Evolutionary conservation across 108 stramenopile genomes (phyloP), one percentile per base, ranked within the genome.

Genomic region (Fragilariopsis cylindrus): DNA sequence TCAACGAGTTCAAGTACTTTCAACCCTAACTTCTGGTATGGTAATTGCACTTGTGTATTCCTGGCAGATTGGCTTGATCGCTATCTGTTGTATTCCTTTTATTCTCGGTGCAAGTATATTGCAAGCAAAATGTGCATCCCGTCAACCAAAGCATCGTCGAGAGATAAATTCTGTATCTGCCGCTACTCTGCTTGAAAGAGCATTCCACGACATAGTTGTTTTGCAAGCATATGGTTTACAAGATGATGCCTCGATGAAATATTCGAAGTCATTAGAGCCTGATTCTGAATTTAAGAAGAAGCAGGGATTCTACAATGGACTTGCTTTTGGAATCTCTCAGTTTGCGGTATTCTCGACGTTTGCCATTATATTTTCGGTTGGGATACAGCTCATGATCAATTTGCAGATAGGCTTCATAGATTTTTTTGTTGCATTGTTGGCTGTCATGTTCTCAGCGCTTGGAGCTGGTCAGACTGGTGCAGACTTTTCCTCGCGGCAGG

Each of bases 41-140:
- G 73, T 76, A 39, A 56, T 93, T 54, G 81, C 88, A 3, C 78
- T 93, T 19, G 58, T 83, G 48, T 65, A 45, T 48, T 67, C 47
- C 39, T 74, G 65, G n/a, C 65, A 50, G 3, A 87, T 95, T 72
- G 90, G 91, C 7, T 65, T 92, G 47, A 53, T 95, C 44, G 81
- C 88, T 4, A 74, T 92, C 39, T 84, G 60, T 3, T 85, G 82
- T 44, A 83, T 95, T 57, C 94, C 94, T 8, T 65, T 90, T 5
- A 83, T 84, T 76, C 87, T 80, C 9, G 87, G 80, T 68, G 89
- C 88, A 48, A 78, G 82, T 7, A 75, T 82, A 8, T 48, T 91
- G 44, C 83, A 92, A 67, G 88, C 91, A 87, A 84, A 89, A 60
- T 60, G 58, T 60, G 58, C 58, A 21, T 60, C 58, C 9, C 16